Base-by-base conservation (phyloP, 495 filamentous ascomycete species). In the Mytilinidion resinicola region DNA sequence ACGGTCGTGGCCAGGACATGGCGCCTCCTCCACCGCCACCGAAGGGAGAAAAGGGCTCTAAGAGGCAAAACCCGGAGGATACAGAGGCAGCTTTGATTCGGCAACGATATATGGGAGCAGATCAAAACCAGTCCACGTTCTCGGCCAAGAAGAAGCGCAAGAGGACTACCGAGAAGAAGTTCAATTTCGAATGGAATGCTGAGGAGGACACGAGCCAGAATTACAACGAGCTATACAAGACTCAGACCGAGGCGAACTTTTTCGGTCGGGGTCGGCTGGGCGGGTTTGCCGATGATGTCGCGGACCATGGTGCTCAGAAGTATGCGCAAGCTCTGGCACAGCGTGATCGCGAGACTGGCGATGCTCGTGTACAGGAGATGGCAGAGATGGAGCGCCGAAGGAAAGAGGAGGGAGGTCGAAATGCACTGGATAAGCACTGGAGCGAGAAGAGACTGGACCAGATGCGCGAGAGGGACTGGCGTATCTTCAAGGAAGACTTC, bases 401-500 rank as follows among this genome's bases (percentile, higher is more conserved):
- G 53, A 84, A 84, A 61, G 90, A 95, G 64, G 89, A 90, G 57
- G 78, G 86, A 47, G 83, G 85, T 7, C 76, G 85, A 50, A 85
- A 79, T 64, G 79, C 81, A 62, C 70, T 89, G 9, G 87, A 90
- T 63, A 93, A 93, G 75, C 95, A 99, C 72, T 99, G 95, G 95
- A 95, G 89, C 47, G 91, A 97, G 73, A 99, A 99, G 82, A 85
- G 79, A 58, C 72, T 99, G 65, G 89, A 93, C 14, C 87, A 93
- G 65, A 99, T 99, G 93, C 89, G 90, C 62, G 91, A 97, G 76
- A 80, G 93, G 67, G 93, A 99, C 70, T 99, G 95, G 95, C 88
- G 93, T 68, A 97, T 99, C 63, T 96, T 99, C 80, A 97, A 97
- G 76, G 95, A 97, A 74, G 93, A 99, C 69, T 97, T 96, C 77